Base-by-base conservation (phyloP, 768 basidiomycete genomes). In the Baorangia bicolor region DNA sequence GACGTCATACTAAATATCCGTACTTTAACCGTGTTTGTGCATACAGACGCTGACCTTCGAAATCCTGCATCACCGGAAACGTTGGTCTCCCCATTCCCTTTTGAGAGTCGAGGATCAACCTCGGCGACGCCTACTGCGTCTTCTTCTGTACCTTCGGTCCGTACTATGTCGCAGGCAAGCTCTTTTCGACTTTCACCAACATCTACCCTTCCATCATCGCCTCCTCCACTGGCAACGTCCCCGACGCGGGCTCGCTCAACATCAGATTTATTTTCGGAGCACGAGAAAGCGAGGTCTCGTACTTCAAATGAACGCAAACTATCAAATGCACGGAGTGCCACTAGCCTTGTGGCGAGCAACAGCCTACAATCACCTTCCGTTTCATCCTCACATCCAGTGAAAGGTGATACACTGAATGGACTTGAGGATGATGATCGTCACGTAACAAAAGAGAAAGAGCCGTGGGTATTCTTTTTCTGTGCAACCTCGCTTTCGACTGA, bases 61-160 rank as follows among this genome's bases (percentile, higher is more conserved):
- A 92, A 91, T 70, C 87, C 88, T 42, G 87, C 88, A 10, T 90
- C 89, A 18, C 88, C 90, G 4, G 81, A 82, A 41, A 69, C 81
- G 23, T 64, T 88, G 40, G 70, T 70, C 46, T 74, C 80, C 51
- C 75, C 77, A 28, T 75, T 78, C 25, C 80, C 81, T 44, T 85
- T 83, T 78, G 86, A 88, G 49, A 74, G 71, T 49, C 68, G 74
- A 28, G 66, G 69, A 33, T 79, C 82, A 25, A 73, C 75, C 23
- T 78, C 81, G 10, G 74, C 74, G 27, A 83, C 84, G 25, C 82
- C 85, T 1, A 82, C 80, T 5, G 77, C 76, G 12, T 72, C 81
- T 6, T 77, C 78, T 30, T 68, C 76, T 14, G 67, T 70, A 20
- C 59, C 74, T 12, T 71, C 75, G 14, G 60, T 69, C 41, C 69